A percentile compares a stretch with the other conserved stretches of the same genome.
phyloP scores from a whole-genome alignment of 2,329 filamentous ascomycete genomes.

The Colletotrichum siamense region DNA sequence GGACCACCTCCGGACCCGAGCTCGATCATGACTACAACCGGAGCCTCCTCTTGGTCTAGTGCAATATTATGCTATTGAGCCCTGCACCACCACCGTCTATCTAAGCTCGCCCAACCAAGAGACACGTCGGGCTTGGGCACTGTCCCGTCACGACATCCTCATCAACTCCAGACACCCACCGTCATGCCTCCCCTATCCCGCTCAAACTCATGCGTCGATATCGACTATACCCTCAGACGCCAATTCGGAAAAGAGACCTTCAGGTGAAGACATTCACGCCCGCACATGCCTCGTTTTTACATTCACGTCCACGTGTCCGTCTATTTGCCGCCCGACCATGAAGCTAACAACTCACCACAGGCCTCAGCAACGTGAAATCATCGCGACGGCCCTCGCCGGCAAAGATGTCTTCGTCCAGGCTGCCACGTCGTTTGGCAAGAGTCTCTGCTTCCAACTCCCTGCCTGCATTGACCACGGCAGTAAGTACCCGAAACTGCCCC shows the following conservation, averaged over 20 bases:
- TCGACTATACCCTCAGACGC: constrained; percentile 75
- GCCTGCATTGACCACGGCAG: constrained; percentile 87
- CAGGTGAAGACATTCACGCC: constrained; percentile 53
- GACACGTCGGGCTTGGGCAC: neutral
- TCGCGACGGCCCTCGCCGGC: constrained; percentile 78
- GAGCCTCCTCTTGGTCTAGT: constrained; percentile 8
- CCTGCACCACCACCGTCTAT: neutral
- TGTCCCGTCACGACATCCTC: constrained; percentile 1
- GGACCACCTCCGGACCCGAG: constrained; percentile 18
- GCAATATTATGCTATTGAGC: constrained; percentile 10
- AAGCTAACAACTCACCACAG: constrained; percentile 46
- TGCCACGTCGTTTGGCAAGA: constrained; percentile 90
- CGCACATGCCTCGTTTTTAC: neutral
- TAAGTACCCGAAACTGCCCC: constrained; percentile 47
- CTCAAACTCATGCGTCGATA: constrained; percentile 61
- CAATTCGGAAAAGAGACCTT: constrained; percentile 79
- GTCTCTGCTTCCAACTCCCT: constrained; percentile 89
- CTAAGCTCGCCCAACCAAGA: constrained; percentile 3
- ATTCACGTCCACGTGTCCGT: neutral
- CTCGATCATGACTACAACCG: constrained; percentile 6
- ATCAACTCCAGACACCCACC: constrained; percentile 11
- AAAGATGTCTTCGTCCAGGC: constrained; percentile 95
- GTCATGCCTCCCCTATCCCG: constrained; percentile 48
- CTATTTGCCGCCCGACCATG: neutral
- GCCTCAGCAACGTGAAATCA: constrained; percentile 86